Evolutionary conservation across 176 grass and related monocot species (phyloP).

Genomic region (Carex parvula): DNA sequence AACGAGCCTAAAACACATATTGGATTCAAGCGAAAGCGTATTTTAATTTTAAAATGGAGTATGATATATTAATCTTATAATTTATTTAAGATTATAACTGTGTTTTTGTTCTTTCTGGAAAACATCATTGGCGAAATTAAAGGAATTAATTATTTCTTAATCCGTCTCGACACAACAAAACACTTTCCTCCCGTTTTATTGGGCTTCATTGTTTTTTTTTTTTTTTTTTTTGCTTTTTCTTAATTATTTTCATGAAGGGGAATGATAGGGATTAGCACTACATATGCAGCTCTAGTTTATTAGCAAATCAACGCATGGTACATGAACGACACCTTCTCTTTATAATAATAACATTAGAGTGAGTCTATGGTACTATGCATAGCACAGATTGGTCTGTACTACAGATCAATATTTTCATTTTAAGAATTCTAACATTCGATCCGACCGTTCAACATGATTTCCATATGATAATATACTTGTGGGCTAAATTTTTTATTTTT

Average conservation of each 20-base stretch:
- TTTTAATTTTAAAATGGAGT: background rate
- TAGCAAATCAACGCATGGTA: background rate
- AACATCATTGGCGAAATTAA: background rate
- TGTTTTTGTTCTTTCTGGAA: background rate
- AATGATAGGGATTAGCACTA: background rate
- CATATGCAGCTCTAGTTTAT: background rate
- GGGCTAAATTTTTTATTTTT: no score
- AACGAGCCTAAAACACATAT: background rate
- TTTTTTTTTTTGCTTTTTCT: background rate
- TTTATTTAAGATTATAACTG: background rate
- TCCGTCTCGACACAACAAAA: background rate
- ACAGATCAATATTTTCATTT: no score
- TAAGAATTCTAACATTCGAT: no score
- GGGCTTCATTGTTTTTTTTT: background rate
- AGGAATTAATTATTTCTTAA: background rate
- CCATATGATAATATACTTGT: no score
- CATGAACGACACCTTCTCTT: background rate
- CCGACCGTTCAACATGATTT: no score
- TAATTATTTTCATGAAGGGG: background rate
- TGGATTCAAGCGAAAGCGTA: background rate
- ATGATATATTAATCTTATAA: background rate
- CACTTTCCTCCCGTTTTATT: background rate
- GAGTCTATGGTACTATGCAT: no score
- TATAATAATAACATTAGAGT: background rate
- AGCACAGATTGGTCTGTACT: no score